Base-by-base conservation (phyloP, 306 rosid genomes). In the Trifolium pratense region DNA sequence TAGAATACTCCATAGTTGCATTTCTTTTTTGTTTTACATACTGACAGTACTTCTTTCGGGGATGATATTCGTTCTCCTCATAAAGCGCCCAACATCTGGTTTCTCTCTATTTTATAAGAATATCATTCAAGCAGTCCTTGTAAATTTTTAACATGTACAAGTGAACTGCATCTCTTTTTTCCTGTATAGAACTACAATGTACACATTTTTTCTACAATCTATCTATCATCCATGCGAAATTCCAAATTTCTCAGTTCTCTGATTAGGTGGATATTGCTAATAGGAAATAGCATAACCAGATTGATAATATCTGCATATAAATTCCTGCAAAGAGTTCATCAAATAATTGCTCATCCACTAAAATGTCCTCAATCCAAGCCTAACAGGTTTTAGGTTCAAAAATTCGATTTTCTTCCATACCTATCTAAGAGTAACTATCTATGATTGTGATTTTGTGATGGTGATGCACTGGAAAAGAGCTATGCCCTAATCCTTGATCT, bases 351-450 rank as follows among this genome's bases (percentile, higher is more conserved):
- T 32, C 42, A 39, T 62, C 60, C 70, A 68, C n/a, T 52, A 70
- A 36, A 45, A 77, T 17, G 21, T 70, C 75, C 74, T 52, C 42
- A 67, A 77, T 70, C 83, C 71, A 64, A 68, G 68, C 11, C 18
- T 26, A 12, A 23, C 5, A 36, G 39, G 4, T 25, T 78, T 61
- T 77, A 20, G 62, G 23, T 70, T 18, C 56, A 34, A 25, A 17
- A 56, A 21, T 64, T 71, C 71, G 74, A 70, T 66, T 39, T 59
- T 52, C 29, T 62, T 37, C 49, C 43, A 67, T 36, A 49, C 56
- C 48, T 61, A 40, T 51, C 78, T 23, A 55, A 66, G 70, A 73
- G 69, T 66, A 16, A 59, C 36, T 12, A 12, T 45, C 26, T 60
- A 62, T 14, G 39, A 67, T 34, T 31, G 13, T 21, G 58, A 42